phyloP scores from a whole-genome alignment of 305 asterid species.

The Fraxinus sp. region DNA sequence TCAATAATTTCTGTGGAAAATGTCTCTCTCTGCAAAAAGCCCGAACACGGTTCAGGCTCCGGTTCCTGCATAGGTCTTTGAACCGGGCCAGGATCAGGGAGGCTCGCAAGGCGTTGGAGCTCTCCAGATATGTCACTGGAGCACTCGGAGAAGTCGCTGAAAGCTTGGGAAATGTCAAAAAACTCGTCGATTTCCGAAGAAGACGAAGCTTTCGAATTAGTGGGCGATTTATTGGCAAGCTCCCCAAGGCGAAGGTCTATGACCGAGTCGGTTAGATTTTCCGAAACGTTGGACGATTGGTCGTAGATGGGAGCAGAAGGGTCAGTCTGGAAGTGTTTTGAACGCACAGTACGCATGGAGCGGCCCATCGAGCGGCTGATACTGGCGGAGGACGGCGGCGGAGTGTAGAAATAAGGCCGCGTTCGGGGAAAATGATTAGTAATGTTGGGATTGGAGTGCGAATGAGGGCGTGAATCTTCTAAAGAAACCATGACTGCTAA shows the following conservation, averaged over 20 bases:
- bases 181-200: conserved; percentile 43
- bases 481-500: conserved; percentile 48
- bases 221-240: conserved; percentile 47
- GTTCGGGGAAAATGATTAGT: conserved; percentile 33
- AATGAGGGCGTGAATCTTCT: conserved; percentile 49
- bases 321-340: conserved; percentile 38
- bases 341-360: conserved; percentile 67
- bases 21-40: conserved; percentile 74
- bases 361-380: conserved; percentile 60
- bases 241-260: conserved; percentile 58
- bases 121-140: conserved; percentile 89
- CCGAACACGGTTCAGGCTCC: conserved; percentile 70
- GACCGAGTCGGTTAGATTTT: conserved; percentile 55
- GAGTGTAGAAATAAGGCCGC: conserved; percentile 57
- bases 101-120: conserved; percentile 67
- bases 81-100: conserved; percentile 39
- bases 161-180: conserved; percentile 51
- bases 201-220: conserved; percentile 30
- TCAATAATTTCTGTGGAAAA: conserved; percentile 90
- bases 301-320: conserved; percentile 31
- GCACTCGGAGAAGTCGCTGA: conserved; percentile 68
- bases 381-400: conserved; percentile 58
- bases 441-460: conserved; percentile 49
- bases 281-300: conserved; percentile 38
- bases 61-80: conserved; percentile 25